A percentile compares a stretch with the other conserved stretches of the same genome.
These are phyloP conservation scores for Halophytophthora polymorphica DNA, from an alignment of 352 stramenopile genomes.

Conservation along the genomic window DNA sequence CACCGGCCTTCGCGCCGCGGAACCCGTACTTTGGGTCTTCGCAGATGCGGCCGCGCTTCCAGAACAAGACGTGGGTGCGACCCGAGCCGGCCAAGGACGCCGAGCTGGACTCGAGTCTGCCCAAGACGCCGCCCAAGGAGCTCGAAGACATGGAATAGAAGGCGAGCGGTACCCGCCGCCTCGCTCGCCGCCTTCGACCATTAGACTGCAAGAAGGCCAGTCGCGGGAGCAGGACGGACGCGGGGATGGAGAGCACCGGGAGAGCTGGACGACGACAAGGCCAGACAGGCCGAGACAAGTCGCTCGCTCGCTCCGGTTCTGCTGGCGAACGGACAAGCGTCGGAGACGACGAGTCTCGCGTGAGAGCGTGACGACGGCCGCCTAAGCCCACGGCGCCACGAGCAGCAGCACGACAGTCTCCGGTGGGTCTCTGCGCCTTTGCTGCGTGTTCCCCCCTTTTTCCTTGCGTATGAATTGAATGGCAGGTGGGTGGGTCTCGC, in stretches of 20 bases:
- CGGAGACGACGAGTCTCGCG: no score
- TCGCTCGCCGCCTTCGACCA: neutral
- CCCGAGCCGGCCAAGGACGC: constrained; percentile 68
- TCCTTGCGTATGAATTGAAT: constrained; percentile 1
- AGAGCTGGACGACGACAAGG: no score
- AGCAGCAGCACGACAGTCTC: constrained; percentile 16
- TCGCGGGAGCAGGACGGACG: no score
- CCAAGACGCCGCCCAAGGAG: constrained; percentile 67
- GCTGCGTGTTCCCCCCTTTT: constrained; percentile 11
- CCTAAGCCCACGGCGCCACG: neutral
- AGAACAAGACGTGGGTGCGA: constrained; percentile 88
- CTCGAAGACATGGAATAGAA: constrained; percentile 35
- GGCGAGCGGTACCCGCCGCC: no score
- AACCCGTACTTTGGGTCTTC: constrained; percentile 63
- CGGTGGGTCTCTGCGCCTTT: constrained; percentile 2
- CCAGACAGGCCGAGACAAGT: no score
- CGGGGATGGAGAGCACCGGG: no score
- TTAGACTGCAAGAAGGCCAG: no score
- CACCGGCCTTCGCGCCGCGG: constrained; percentile 42
- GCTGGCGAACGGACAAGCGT: no score
- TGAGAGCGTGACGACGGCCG: no score
- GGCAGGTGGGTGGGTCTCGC: constrained; percentile 2
- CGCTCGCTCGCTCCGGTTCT: no score
- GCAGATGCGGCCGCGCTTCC: constrained; percentile 79
- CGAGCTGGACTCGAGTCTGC: constrained; percentile 69